phyloP scores from a whole-genome alignment of 768 basidiomycete genomes.

The button mushroom (Agaricus bisporus) region DNA sequence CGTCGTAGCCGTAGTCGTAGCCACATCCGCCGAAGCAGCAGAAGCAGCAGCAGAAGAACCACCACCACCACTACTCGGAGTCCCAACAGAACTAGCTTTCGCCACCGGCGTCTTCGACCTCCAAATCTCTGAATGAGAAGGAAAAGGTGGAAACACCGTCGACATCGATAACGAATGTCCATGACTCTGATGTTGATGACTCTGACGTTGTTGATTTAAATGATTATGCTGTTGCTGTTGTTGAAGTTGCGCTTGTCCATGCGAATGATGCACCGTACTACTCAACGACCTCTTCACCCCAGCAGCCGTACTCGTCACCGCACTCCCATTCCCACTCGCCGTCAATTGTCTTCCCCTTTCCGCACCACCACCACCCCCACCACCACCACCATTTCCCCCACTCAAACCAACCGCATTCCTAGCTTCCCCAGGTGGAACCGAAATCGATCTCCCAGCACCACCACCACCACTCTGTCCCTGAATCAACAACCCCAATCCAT shows the following conservation, averaged over 20 bases:
- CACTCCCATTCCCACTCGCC: background rate
- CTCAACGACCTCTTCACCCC: slow-evolving; percentile 8
- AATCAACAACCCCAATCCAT: background rate
- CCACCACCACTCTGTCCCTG: background rate
- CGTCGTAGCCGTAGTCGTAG: no score
- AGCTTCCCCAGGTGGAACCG: slow-evolving; percentile 41
- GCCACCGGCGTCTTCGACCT: slow-evolving; percentile 6
- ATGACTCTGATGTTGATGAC: background rate
- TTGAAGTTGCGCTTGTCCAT: background rate
- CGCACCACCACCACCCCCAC: slow-evolving; percentile 26
- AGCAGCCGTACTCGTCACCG: background rate
- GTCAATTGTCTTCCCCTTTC: slow-evolving; percentile 1
- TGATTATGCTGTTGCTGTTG: no score
- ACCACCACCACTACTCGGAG: background rate
- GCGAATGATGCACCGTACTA: slow-evolving; percentile 11
- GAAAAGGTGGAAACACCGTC: slow-evolving; percentile 5
- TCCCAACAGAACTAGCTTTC: background rate
- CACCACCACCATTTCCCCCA: background rate
- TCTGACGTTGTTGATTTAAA: no score
- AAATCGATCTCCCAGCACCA: slow-evolving; percentile 1
- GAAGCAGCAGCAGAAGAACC: background rate
- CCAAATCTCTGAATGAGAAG: slow-evolving; percentile 9
- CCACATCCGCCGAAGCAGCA: background rate
- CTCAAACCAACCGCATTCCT: slow-evolving; percentile 17
- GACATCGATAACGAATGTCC: slow-evolving; percentile 11